These are phyloP conservation scores for Cylindrotheca fusiformis DNA, from an alignment of 108 stramenopile genomes.

Conservation along the genomic window DNA sequence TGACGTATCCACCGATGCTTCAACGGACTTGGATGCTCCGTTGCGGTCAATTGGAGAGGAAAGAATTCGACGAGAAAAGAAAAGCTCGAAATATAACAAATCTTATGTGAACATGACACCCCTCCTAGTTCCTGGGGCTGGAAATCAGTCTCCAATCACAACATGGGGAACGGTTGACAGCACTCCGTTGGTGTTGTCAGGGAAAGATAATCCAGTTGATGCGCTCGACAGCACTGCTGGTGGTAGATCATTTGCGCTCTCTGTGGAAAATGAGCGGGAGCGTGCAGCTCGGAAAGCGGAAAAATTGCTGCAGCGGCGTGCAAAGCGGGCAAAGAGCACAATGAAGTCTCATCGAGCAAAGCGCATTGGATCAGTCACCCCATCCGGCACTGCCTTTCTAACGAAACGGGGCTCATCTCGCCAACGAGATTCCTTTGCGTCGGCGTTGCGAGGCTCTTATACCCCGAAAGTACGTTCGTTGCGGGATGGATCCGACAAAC, in stretches of 20 bases:
- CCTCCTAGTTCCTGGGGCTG: constrained; percentile 51
- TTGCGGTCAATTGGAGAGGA: constrained; percentile 38
- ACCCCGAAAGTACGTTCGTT: constrained; percentile 16
- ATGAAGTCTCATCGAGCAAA: background rate
- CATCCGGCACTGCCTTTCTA: background rate
- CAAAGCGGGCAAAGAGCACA: constrained; percentile 13
- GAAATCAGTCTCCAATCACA: constrained; percentile 54
- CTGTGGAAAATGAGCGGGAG: constrained; percentile 19
- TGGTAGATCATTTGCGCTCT: background rate
- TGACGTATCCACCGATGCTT: constrained; percentile 43
- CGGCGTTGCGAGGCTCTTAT: constrained; percentile 26
- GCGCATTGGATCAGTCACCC: background rate
- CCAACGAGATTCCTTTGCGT: constrained; percentile 13
- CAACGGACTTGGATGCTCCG: constrained; percentile 73
- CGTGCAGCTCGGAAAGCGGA: constrained; percentile 27
- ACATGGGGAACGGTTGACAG: constrained; percentile 71
- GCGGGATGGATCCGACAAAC: background rate
- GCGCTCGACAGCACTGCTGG: background rate
- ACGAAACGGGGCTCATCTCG: constrained; percentile 9
- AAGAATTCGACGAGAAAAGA: constrained; percentile 6
- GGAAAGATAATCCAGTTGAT: background rate
- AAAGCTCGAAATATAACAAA: constrained; percentile 28
- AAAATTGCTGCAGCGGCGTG: constrained; percentile 7
- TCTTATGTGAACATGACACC: constrained; percentile 78
- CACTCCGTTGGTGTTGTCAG: constrained; percentile 53